Conservation (phyloP, 2,329 filamentous ascomycete genomes). For the Fusarium sp. region DNA sequence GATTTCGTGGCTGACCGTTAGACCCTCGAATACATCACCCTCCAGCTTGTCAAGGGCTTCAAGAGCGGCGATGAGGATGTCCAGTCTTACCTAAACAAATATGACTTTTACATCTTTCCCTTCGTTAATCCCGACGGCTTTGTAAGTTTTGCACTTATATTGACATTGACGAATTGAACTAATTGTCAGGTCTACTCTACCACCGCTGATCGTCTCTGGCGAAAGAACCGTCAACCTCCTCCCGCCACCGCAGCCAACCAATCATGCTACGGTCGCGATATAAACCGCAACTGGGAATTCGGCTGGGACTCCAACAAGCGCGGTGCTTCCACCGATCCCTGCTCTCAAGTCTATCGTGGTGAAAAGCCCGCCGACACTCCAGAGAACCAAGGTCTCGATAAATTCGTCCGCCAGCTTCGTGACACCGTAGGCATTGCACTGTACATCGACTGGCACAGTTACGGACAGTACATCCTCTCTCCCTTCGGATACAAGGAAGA, state of each 20-base stretch:
- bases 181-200: slow-evolving; percentile 54
- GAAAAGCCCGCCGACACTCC: slow-evolving; percentile 53
- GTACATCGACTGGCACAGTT: slow-evolving; percentile 60
- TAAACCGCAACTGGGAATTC: slow-evolving; percentile 65
- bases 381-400: slow-evolving; percentile 57
- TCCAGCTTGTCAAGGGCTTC: slow-evolving; percentile 56
- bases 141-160: slow-evolving; percentile 34
- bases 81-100: slow-evolving; percentile 60
- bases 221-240: slow-evolving; percentile 60
- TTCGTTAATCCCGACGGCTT: slow-evolving; percentile 58
- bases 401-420: slow-evolving; percentile 45
- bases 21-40: slow-evolving; percentile 59
- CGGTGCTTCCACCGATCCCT: slow-evolving; percentile 60
- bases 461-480: slow-evolving; percentile 55
- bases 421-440: slow-evolving; percentile 52
- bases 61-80: slow-evolving; percentile 48
- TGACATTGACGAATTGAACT: not conserved
- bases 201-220: slow-evolving; percentile 58
- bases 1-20: slow-evolving; percentile 8
- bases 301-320: slow-evolving; percentile 56
- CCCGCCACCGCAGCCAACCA: slow-evolving; percentile 32
- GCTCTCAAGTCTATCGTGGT: slow-evolving; percentile 57
- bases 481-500: slow-evolving; percentile 59
- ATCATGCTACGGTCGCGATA: slow-evolving; percentile 60
- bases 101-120: slow-evolving; percentile 66